phyloP scores from a whole-genome alignment of 164 flowering plant genomes.

The Nymphaea colorata region DNA sequence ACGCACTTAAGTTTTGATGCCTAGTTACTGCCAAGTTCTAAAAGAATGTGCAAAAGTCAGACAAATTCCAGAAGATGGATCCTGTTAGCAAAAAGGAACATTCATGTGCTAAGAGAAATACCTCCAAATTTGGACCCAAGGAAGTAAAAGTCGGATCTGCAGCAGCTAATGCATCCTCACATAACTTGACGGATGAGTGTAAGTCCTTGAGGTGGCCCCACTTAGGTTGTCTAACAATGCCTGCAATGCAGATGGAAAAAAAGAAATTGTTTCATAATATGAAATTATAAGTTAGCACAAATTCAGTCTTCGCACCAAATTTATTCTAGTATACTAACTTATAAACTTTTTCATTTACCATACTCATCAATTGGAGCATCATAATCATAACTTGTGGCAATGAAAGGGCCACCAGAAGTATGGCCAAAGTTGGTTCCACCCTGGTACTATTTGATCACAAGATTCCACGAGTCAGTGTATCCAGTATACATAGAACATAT shows the following conservation, averaged over 20 bases:
- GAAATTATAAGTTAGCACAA: not conserved
- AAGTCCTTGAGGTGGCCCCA: slow-evolving; percentile 92
- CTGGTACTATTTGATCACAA: slow-evolving; percentile 54
- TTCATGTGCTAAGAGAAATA: slow-evolving; percentile 8
- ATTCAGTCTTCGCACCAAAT: not conserved
- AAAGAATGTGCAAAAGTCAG: too few relatives aligned
- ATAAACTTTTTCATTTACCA: slow-evolving; percentile 30
- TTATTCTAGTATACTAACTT: not conserved
- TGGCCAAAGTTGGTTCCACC: slow-evolving; percentile 98
- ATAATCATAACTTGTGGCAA: slow-evolving; percentile 86
- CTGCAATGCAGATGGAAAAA: slow-evolving; percentile 24
- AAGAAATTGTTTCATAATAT: too few relatives aligned
- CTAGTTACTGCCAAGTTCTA: too few relatives aligned
- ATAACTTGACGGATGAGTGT: slow-evolving; percentile 85
- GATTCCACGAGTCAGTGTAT: not conserved
- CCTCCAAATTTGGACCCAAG: slow-evolving; percentile 78
- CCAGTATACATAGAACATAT: not conserved
- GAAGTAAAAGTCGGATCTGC: slow-evolving; percentile 60
- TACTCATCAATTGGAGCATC: slow-evolving; percentile 99
- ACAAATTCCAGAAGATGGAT: too few relatives aligned
- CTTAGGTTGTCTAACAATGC: slow-evolving; percentile 75
- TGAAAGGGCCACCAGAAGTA: slow-evolving; percentile 89
- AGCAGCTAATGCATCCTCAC: slow-evolving; percentile 70
- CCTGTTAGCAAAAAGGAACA: too few relatives aligned
- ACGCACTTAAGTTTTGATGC: too few relatives aligned